Percentiles rank a stretch among this genome's conserved stretches.
phyloP scores from a whole-genome alignment of 2,329 filamentous ascomycete genomes.

The Diaporthe sp. region DNA sequence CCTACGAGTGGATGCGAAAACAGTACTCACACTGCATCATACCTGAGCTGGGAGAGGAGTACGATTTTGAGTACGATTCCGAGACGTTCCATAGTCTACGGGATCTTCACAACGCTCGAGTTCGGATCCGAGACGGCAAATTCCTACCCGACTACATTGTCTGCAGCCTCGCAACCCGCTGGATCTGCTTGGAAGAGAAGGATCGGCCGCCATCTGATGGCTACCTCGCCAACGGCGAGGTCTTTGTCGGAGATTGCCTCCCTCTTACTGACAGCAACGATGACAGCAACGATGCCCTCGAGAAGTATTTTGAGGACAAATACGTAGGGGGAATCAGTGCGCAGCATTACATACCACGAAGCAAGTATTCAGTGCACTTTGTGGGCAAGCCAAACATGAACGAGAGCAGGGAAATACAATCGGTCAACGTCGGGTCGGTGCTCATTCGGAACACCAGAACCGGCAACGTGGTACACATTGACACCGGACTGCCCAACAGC shows the following conservation, averaged over 20 bases:
- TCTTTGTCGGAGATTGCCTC: neutral
- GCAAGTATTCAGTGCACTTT: slow-evolving; percentile 10
- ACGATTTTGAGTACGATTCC: neutral
- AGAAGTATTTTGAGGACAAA: neutral
- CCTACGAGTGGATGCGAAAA: neutral
- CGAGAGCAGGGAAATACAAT: neutral
- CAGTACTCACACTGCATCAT: neutral
- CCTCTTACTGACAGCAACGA: neutral
- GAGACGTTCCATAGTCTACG: neutral
- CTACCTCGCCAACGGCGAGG: neutral
- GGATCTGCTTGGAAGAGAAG: neutral
- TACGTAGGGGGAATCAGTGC: neutral
- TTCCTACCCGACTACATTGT: neutral
- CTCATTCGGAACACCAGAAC: slow-evolving; percentile 10
- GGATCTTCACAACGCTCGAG: neutral
- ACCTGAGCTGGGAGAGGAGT: neutral
- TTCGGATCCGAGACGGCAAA: neutral
- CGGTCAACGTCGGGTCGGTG: neutral
- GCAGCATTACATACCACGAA: neutral
- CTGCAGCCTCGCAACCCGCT: neutral
- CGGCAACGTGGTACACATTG: neutral
- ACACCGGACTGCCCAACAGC: neutral
- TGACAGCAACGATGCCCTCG: neutral
- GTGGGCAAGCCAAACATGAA: neutral
- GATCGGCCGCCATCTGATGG: neutral